Evolutionary conservation across 768 basidiomycete species (phyloP).

Genomic region (Podaxis sp.): DNA sequence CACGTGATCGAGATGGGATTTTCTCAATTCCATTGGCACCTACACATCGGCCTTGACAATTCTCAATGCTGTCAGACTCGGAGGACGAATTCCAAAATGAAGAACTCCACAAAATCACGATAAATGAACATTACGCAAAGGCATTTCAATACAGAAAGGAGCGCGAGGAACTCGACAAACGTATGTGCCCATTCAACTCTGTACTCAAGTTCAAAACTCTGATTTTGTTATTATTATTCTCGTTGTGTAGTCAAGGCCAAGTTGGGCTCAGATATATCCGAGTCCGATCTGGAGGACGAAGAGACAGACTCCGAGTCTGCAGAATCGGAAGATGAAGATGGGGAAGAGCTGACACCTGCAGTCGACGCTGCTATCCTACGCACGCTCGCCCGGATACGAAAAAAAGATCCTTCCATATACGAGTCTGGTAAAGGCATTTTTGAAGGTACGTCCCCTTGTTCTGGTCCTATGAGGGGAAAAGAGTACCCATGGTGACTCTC

Average conservation of each 20-base stretch:
- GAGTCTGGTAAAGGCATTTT: constrained; percentile 66
- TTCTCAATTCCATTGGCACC: neutral
- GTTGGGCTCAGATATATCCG: constrained; percentile 72
- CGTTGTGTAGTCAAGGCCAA: constrained; percentile 72
- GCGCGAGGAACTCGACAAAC: constrained; percentile 74
- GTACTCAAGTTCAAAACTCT: neutral
- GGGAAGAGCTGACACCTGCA: constrained; percentile 89
- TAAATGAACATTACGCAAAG: constrained; percentile 51
- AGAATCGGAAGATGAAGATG: constrained; percentile 90
- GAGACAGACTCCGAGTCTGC: constrained; percentile 66
- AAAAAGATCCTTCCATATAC: constrained; percentile 84
- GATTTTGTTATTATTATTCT: neutral
- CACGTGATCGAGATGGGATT: neutral
- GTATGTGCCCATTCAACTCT: constrained; percentile 38
- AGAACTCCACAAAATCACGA: constrained; percentile 20
- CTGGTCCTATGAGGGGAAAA: neutral
- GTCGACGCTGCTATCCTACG: constrained; percentile 93
- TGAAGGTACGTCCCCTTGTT: constrained; percentile 48
- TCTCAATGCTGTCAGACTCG: constrained; percentile 20
- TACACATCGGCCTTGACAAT: neutral
- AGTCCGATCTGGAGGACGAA: constrained; percentile 43
- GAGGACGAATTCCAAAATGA: constrained; percentile 18
- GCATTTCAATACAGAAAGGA: constrained; percentile 83
- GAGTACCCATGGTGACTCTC: constrained; percentile 6
- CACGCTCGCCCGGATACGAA: constrained; percentile 80